Percentiles rank a stretch among this genome's conserved stretches.
Evolutionary conservation across 2,329 filamentous ascomycete genomes (phyloP).

Genomic region (Torrubiella hemipterigena): DNA sequence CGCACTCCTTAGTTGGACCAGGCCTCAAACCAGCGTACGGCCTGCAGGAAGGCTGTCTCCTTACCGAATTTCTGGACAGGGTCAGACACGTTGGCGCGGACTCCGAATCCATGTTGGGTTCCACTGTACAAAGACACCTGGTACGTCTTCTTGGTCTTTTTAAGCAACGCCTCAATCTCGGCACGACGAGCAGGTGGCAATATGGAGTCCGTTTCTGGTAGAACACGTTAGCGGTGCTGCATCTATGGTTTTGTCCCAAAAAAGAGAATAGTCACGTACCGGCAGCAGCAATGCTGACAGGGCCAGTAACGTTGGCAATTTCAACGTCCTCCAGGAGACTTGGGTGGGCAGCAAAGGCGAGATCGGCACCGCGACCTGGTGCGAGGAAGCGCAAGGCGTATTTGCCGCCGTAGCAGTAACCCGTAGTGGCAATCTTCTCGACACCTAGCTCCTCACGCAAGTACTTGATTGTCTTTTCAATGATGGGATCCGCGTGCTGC

Average conservation of each 20-base stretch:
- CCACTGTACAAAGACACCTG: slow-evolving; percentile 55
- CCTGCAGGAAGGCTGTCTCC: slow-evolving; percentile 63
- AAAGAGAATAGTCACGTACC: slow-evolving; percentile 22
- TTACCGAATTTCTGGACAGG: slow-evolving; percentile 52
- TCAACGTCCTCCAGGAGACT: slow-evolving; percentile 43
- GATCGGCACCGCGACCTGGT: slow-evolving; percentile 36
- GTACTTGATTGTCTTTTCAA: slow-evolving; percentile 9
- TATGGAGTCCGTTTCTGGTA: slow-evolving; percentile 37
- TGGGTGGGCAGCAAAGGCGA: slow-evolving; percentile 49
- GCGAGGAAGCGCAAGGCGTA: slow-evolving; percentile 41
- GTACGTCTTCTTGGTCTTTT: slow-evolving; percentile 37
- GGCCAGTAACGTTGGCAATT: slow-evolving; percentile 36
- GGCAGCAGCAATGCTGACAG: slow-evolving; percentile 45
- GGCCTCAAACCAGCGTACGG: slow-evolving; percentile 58
- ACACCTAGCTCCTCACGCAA: slow-evolving; percentile 30
- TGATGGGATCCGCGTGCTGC: slow-evolving; percentile 11
- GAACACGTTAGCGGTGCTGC: background rate
- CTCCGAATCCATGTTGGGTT: slow-evolving; percentile 59
- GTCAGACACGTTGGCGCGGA: slow-evolving; percentile 44
- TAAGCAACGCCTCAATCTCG: slow-evolving; percentile 42
- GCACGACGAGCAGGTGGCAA: slow-evolving; percentile 38
- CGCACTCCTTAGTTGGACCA: slow-evolving; percentile 16
- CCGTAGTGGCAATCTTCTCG: slow-evolving; percentile 36
- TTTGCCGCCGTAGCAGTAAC: slow-evolving; percentile 50
- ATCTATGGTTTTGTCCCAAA: too few species aligned